Evolutionary conservation across 2,329 filamentous ascomycete genomes (phyloP), one percentile per base, ranked within the genome.

Genomic region (Xylariales sp.): DNA sequence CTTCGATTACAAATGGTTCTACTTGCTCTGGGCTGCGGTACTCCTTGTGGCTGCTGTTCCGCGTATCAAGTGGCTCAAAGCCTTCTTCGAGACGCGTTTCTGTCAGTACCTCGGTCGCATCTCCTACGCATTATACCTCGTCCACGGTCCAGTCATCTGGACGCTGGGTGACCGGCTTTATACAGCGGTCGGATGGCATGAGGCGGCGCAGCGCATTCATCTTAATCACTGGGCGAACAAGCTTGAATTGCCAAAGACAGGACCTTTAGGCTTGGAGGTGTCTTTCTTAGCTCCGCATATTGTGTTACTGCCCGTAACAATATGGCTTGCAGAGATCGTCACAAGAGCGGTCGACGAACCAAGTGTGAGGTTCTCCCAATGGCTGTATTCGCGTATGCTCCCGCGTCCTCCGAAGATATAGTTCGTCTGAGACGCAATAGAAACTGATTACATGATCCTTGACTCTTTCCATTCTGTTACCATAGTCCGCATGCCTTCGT

Each of bases 1-100:
- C 9, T 82, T 70, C 49, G 78, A 84, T 54, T 73, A 70, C 54
- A 84, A 84, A 58, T 84, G 79, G 79, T 84, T 84, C 60, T 84
- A 72, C 54, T 68, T 84, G 3, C 81, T 81, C 55, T 77, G 71
- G 64, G 80, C 78, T 1, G 70, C 80, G 1, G 63, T 68, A 18
- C 68, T 81, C 39, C 55, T 82, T 0, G 71, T 86, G 0, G 64
- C 73, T 1, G 68, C 72, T 1, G 63, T 78, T 3, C 74, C 76
- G 5, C 74, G 74, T n/a, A 69, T 85, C n/a, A 51, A 60, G 4
- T 75, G 70, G 70, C 64, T 83, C 12, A 75, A 72, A 57, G 47
- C 59, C 3, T 77, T 82, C 53, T 82, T 84, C 51, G 79, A 81
- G 56, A 65, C 63, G 1, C 63, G 64, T 5, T 72, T 80, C 51